phyloP scores from a whole-genome alignment of 1,284 basidiomycete genomes.

The Ceratobasidium sp. region DNA sequence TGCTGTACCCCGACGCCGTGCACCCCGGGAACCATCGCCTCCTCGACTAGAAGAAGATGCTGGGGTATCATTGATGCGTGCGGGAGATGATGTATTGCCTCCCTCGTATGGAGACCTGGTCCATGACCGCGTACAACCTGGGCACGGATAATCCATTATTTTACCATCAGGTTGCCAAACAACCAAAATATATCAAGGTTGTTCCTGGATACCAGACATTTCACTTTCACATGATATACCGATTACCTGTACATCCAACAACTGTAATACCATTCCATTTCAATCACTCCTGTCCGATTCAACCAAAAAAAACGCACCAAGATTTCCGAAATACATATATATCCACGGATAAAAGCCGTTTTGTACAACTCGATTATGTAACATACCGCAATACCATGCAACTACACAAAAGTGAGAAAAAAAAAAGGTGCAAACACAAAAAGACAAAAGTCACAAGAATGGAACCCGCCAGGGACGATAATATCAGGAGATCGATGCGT shows the following conservation, averaged over 20 bases:
- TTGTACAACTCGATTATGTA: constrained; percentile 41
- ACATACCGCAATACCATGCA: constrained; percentile 12
- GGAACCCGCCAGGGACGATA: constrained; percentile 17
- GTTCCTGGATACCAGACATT: too few species aligned
- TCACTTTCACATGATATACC: too few species aligned
- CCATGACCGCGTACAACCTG: background rate
- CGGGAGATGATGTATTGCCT: constrained; percentile 10
- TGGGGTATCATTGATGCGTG: constrained; percentile 31
- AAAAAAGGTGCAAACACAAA: constrained; percentile 12
- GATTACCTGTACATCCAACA: too few species aligned
- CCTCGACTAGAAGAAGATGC: constrained; percentile 31
- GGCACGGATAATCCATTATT: too few species aligned
- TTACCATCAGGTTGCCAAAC: too few species aligned
- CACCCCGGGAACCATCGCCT: constrained; percentile 17
- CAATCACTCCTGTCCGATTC: background rate
- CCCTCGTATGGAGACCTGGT: background rate
- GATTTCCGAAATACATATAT: constrained; percentile 8
- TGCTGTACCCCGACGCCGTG: constrained; percentile 2
- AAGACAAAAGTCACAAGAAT: constrained; percentile 9
- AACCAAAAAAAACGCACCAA: too few species aligned
- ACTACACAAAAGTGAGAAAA: background rate
- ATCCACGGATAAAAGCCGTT: constrained; percentile 4
- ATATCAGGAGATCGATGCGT: too few species aligned
- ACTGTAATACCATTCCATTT: too few species aligned
- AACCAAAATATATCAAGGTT: too few species aligned